Conservation (phyloP, 208 protist genomes). For the Wallacemonas sp. region DNA sequence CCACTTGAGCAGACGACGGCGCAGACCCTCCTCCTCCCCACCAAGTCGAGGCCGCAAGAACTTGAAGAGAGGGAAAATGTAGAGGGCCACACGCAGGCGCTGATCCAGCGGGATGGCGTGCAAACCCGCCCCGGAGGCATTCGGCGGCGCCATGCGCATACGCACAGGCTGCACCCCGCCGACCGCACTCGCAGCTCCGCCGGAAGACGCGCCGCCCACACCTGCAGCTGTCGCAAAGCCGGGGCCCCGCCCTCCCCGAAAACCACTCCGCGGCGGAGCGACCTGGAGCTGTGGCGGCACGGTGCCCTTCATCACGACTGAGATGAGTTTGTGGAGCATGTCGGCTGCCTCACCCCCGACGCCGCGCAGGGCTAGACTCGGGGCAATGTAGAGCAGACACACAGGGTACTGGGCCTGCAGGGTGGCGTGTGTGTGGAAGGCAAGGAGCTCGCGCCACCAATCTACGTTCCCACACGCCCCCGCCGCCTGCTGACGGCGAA, state of each 20-base stretch:
- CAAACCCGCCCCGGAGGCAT: slow-evolving; percentile 18
- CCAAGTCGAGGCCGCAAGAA: slow-evolving; percentile 46
- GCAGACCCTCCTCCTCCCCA: slow-evolving; percentile 56
- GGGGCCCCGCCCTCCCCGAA: slow-evolving; percentile 1
- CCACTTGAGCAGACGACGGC: slow-evolving; percentile 71
- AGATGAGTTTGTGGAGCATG: slow-evolving; percentile 73
- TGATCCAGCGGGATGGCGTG: slow-evolving; percentile 55
- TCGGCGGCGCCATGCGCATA: slow-evolving; percentile 67
- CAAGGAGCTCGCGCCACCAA: slow-evolving; percentile 73
- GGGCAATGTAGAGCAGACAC: slow-evolving; percentile 63
- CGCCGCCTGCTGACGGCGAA: slow-evolving; percentile 53
- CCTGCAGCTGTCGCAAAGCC: not conserved
- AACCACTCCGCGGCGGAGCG: not conserved
- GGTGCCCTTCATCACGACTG: slow-evolving; percentile 64
- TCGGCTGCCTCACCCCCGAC: slow-evolving; percentile 63
- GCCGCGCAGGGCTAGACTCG: slow-evolving; percentile 59
- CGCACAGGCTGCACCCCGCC: slow-evolving; percentile 32
- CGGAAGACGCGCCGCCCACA: not conserved
- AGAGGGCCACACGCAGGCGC: slow-evolving; percentile 52
- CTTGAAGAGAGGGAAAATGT: slow-evolving; percentile 63
- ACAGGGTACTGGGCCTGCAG: slow-evolving; percentile 49
- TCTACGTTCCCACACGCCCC: slow-evolving; percentile 68
- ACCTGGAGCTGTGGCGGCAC: slow-evolving; percentile 31
- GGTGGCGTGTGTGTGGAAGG: slow-evolving; percentile 54
- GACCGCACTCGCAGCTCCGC: not conserved